Conservation (phyloP, 306 rosid genomes). For the Acacia confusa region DNA sequence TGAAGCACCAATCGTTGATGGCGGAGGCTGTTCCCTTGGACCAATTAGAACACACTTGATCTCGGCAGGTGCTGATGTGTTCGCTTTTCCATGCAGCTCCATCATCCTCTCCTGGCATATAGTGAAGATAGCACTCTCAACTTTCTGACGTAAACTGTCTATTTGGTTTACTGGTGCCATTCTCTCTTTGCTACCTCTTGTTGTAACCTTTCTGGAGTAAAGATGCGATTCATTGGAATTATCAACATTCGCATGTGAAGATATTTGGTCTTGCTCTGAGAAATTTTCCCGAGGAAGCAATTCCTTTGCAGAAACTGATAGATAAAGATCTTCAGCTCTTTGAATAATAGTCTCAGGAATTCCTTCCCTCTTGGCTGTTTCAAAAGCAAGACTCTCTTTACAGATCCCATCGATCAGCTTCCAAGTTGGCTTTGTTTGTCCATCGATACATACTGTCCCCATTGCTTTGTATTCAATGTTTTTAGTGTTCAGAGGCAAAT, state of each 20-base stretch:
- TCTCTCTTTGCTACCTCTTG: slow-evolving; percentile 30
- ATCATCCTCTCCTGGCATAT: slow-evolving; percentile 70
- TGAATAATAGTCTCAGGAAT: slow-evolving; percentile 65
- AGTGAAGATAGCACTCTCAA: slow-evolving; percentile 60
- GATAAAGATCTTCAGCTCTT: slow-evolving; percentile 79
- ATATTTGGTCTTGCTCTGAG: slow-evolving; percentile 36
- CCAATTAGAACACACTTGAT: slow-evolving; percentile 60
- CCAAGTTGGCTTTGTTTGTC: slow-evolving; percentile 87
- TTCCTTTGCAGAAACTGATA: slow-evolving; percentile 53
- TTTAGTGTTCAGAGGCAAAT: slow-evolving; percentile 67
- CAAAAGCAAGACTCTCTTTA: slow-evolving; percentile 95
- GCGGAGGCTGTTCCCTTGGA: slow-evolving; percentile 84
- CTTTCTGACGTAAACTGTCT: slow-evolving; percentile 45
- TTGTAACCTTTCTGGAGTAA: slow-evolving; percentile 24
- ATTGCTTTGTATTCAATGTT: slow-evolving; percentile 74
- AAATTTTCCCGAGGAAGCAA: slow-evolving; percentile 32
- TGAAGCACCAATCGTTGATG: slow-evolving; percentile 83
- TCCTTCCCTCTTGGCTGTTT: slow-evolving; percentile 90
- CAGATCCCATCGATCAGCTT: slow-evolving; percentile 76
- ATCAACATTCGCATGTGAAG: slow-evolving; percentile 36
- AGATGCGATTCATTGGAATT: slow-evolving; percentile 39
- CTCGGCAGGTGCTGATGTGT: slow-evolving; percentile 30
- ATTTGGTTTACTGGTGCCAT: slow-evolving; percentile 36
- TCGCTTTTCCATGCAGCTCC: slow-evolving; percentile 46
- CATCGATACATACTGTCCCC: slow-evolving; percentile 66